A percentile compares a stretch with the other conserved stretches of the same genome.
phyloP scores from a whole-genome alignment of 2,329 filamentous ascomycete genomes.

The Phaeosphaeriaceae sp. region DNA sequence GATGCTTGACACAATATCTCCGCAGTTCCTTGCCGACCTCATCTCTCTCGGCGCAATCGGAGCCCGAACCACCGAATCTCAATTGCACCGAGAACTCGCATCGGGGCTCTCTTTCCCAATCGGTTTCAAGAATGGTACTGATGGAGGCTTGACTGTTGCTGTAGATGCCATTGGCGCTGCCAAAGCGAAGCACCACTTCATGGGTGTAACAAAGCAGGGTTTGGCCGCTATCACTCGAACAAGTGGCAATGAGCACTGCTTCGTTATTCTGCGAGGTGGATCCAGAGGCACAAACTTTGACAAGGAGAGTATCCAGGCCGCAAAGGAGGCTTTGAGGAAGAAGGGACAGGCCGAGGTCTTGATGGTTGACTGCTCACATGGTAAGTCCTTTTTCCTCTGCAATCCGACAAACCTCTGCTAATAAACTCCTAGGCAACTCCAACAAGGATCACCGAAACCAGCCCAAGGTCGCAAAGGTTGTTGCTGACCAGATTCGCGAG shows the following conservation, averaged over 20 bases:
- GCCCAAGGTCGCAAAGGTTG: constrained; percentile 82
- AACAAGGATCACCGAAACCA: constrained; percentile 98
- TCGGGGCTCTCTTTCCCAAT: constrained; percentile 96
- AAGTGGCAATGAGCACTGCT: constrained; percentile 93
- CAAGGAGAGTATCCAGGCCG: constrained; percentile 77
- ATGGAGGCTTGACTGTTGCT: constrained; percentile 86
- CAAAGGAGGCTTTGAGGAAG: constrained; percentile 77
- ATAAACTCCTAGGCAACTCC: constrained; percentile 75
- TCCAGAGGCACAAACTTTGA: constrained; percentile 94
- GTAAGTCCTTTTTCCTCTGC: constrained; percentile 55
- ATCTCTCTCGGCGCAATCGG: constrained; percentile 96
- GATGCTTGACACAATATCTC: constrained; percentile 98
- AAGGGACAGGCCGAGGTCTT: constrained; percentile 87
- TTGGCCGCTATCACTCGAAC: constrained; percentile 94
- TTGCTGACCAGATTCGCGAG: constrained; percentile 84
- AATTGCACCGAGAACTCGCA: constrained; percentile 94
- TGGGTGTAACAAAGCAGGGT: constrained; percentile 98
- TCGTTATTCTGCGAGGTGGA: constrained; percentile 92
- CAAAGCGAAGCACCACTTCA: constrained; percentile 90
- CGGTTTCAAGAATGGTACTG: constrained; percentile 99
- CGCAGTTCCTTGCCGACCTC: constrained; percentile 95
- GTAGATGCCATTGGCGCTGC: constrained; percentile 91
- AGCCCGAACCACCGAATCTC: constrained; percentile 93
- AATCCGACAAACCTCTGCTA: constrained; percentile 6
- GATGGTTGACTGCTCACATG: constrained; percentile 99